These are phyloP conservation scores for Gloeostereum incarnatum DNA, from an alignment of 768 basidiomycete genomes.

Conservation along the genomic window DNA sequence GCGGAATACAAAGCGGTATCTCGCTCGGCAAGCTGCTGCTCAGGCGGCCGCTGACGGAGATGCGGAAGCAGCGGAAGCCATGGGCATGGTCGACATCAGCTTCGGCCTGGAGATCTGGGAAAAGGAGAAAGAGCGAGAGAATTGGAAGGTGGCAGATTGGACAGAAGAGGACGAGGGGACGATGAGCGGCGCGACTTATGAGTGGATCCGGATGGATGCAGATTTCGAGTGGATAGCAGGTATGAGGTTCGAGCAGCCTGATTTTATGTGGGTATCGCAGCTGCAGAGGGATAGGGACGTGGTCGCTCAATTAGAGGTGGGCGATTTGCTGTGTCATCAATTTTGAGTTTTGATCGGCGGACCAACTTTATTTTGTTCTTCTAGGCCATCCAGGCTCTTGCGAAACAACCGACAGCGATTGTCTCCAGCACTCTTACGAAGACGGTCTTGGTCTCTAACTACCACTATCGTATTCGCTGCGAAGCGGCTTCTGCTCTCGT, in stretches of 20 bases:
- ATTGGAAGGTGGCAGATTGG: conserved; percentile 98
- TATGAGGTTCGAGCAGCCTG: conserved; percentile 88
- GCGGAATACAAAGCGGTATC: conserved; percentile 91
- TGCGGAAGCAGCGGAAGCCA: conserved; percentile 84
- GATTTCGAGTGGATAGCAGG: conserved; percentile 99
- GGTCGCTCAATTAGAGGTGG: conserved; percentile 91
- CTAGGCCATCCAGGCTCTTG: conserved; percentile 85
- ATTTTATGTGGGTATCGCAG: conserved; percentile 98
- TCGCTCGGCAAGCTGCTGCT: conserved; percentile 86
- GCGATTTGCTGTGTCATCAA: conserved; percentile 14
- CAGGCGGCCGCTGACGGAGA: conserved; percentile 92
- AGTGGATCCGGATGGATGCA: conserved; percentile 99
- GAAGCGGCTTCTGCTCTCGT: conserved; percentile 87
- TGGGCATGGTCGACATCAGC: conserved; percentile 89
- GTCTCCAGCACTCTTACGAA: conserved; percentile 89
- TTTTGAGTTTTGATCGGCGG: not conserved
- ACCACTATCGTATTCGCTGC: conserved; percentile 92
- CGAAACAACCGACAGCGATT: conserved; percentile 73
- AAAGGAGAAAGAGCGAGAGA: conserved; percentile 84
- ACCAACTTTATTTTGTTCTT: no score
- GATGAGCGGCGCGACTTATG: conserved; percentile 95
- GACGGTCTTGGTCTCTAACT: conserved; percentile 90
- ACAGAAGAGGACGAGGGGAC: conserved; percentile 90
- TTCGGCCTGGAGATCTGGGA: conserved; percentile 96
- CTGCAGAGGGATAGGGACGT: conserved; percentile 94